These are phyloP conservation scores for Cicer bijugum DNA, from an alignment of 306 rosid species.

Conservation along the genomic window DNA sequence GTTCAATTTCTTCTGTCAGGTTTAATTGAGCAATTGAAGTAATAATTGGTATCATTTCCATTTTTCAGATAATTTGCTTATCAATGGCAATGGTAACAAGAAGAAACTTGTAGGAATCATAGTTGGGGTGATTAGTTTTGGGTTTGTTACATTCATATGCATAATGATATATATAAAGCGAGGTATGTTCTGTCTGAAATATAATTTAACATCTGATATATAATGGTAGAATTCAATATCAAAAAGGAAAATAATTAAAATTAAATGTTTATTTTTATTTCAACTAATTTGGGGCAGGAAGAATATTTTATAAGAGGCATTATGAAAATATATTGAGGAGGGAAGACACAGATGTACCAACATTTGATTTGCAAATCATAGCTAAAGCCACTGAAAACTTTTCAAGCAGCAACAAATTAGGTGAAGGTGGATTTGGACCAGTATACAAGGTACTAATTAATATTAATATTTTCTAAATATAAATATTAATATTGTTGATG, in stretches of 20 bases:
- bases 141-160: slow-evolving; percentile 7
- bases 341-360: slow-evolving; percentile 37
- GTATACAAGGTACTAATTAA: slow-evolving; percentile 48
- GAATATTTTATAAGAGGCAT: slow-evolving; percentile 6
- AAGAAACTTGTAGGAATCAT: slow-evolving; percentile 12
- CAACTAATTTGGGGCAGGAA: background rate
- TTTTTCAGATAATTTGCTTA: too few species aligned
- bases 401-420: background rate
- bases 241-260: too few species aligned
- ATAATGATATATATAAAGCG: slow-evolving; percentile 8
- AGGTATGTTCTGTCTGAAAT: background rate
- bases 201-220: background rate
- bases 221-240: background rate
- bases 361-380: too few species aligned
- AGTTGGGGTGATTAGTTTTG: slow-evolving; percentile 17
- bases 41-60: too few species aligned
- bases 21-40: too few species aligned
- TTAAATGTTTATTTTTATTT: background rate
- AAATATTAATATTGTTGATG: too few species aligned
- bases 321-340: slow-evolving; percentile 6
- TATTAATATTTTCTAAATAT: too few species aligned
- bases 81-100: background rate
- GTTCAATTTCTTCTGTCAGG: too few species aligned
- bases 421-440: slow-evolving; percentile 49
- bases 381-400: background rate